These are phyloP conservation scores for Phaeolepiota aurea DNA, from an alignment of 768 basidiomycete genomes.

Conservation along the genomic window DNA sequence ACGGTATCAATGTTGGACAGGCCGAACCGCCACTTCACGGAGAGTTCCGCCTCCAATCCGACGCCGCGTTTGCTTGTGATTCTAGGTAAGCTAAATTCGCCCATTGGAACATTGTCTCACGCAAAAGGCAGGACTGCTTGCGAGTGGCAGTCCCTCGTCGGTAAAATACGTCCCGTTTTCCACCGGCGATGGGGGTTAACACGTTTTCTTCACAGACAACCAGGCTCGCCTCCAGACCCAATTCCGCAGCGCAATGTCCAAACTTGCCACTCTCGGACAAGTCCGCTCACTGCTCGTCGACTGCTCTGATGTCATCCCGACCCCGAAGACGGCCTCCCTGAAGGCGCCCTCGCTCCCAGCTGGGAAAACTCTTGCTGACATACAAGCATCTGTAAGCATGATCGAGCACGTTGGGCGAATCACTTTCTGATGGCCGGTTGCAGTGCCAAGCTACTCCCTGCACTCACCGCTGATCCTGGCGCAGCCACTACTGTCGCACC, in stretches of 20 bases:
- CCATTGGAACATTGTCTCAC: background rate
- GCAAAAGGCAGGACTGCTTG: background rate
- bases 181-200: background rate
- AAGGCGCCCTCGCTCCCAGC: conserved; percentile 17
- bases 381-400: conserved; percentile 15
- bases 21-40: conserved; percentile 8
- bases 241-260: conserved; percentile 23
- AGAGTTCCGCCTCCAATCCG: conserved; percentile 20
- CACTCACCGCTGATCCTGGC: background rate
- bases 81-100: conserved; percentile 5
- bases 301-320: conserved; percentile 19
- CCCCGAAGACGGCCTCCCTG: conserved; percentile 5
- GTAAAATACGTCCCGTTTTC: conserved; percentile 11
- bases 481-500: background rate
- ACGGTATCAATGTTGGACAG: background rate
- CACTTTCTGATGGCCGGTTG: background rate
- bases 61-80: conserved; percentile 15
- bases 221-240: conserved; percentile 14
- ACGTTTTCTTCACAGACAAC: conserved; percentile 8
- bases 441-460: background rate
- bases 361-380: conserved; percentile 16
- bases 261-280: conserved; percentile 22
- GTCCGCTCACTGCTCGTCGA: conserved; percentile 11
- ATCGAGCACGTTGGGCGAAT: background rate
- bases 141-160: conserved; percentile 8